phyloP scores from a whole-genome alignment of 108 stramenopile genomes.

The Pseudonitzschia pungens region DNA sequence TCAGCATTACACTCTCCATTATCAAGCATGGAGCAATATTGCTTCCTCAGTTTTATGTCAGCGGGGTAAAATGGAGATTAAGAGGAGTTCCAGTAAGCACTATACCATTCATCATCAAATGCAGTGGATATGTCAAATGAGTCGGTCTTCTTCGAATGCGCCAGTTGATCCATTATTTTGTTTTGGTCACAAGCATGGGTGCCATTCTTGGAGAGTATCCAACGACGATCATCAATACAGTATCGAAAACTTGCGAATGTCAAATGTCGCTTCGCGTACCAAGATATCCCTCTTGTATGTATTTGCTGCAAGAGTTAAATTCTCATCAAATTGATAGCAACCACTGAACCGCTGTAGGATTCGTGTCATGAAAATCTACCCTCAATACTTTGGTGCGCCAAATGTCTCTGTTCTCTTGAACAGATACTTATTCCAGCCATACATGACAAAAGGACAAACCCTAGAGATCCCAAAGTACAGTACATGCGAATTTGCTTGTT shows the following conservation, averaged over 20 bases:
- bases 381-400: too few relatives aligned
- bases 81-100: background rate
- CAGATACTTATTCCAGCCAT: too few relatives aligned
- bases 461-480: too few relatives aligned
- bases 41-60: background rate
- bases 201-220: background rate
- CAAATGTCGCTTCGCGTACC: too few relatives aligned
- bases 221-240: background rate
- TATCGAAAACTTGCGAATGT: background rate
- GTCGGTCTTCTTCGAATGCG: background rate
- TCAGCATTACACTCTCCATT: background rate
- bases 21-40: background rate
- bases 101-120: background rate
- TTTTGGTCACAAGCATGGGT: too few relatives aligned
- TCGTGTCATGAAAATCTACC: too few relatives aligned
- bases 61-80: background rate
- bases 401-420: too few relatives aligned
- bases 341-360: too few relatives aligned
- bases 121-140: background rate
- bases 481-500: too few relatives aligned
- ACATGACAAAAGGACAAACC: too few relatives aligned
- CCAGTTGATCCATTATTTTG: background rate
- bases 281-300: background rate
- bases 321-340: too few relatives aligned
- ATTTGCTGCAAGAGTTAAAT: too few relatives aligned